Percentiles rank a stretch among this genome's conserved stretches.
Conservation (phyloP, 257 asterid genomes). For the Solanum bulbocastanum region DNA sequence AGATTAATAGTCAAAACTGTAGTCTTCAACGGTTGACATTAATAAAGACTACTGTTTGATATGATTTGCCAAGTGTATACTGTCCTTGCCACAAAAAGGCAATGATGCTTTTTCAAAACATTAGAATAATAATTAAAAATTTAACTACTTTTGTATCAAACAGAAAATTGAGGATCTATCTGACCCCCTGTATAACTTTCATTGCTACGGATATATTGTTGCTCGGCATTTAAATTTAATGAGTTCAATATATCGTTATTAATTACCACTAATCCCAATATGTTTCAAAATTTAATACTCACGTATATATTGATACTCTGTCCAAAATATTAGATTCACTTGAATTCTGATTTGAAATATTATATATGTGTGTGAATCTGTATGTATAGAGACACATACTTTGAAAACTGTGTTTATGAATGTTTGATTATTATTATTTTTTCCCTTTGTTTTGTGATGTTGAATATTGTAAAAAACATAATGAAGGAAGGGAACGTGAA, state of each 20-base stretch:
- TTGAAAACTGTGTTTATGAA: not conserved
- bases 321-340: not conserved
- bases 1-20: not conserved
- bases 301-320: not conserved
- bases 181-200: not conserved
- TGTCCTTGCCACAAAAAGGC: not conserved
- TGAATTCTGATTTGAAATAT: not conserved
- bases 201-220: not conserved
- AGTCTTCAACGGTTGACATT: not conserved
- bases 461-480: not conserved
- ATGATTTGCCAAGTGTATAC: not conserved
- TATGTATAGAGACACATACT: not conserved
- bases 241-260: not conserved
- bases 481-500: not conserved
- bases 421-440: not conserved
- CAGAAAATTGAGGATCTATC: not conserved
- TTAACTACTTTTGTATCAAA: not conserved
- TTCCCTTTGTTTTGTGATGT: not conserved
- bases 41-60: not conserved
- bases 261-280: not conserved
- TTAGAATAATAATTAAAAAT: not conserved
- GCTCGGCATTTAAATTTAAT: not conserved
- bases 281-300: not conserved
- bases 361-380: not conserved
- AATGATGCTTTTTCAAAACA: not conserved